These are phyloP conservation scores for Fusarium haematococcum DNA, from an alignment of 2,329 filamentous ascomycete species.

Conservation along the genomic window DNA sequence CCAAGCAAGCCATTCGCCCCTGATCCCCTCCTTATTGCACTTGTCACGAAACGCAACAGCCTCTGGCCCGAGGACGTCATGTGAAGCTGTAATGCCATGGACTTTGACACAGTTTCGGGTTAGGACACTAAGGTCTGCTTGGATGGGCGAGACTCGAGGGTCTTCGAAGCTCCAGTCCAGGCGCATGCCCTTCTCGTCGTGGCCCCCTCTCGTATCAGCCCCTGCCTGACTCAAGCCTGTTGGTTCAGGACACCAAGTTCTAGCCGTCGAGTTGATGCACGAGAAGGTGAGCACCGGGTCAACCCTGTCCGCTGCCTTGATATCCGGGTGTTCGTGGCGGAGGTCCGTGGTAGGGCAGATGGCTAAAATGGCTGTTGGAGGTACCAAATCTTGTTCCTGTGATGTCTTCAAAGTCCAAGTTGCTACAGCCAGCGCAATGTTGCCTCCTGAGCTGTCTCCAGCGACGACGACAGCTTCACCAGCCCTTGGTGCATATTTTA, in stretches of 20 bases:
- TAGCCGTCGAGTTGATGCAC: slow-evolving; percentile 40
- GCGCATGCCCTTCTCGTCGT: rapidly evolving
- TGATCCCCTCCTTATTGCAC: slow-evolving; percentile 55
- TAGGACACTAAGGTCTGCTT: slow-evolving; percentile 53
- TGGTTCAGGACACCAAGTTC: slow-evolving; percentile 38
- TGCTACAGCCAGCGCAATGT: slow-evolving; percentile 57
- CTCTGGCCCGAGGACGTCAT: slow-evolving; percentile 66
- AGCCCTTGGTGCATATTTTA: slow-evolving; percentile 52
- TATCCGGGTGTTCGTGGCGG: slow-evolving; percentile 33
- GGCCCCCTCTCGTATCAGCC: rapidly evolving
- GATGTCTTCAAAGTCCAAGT: slow-evolving; percentile 49
- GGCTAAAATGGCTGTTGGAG: slow-evolving; percentile 51
- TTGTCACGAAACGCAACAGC: slow-evolving; percentile 60
- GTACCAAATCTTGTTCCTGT: slow-evolving; percentile 28
- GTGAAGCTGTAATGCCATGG: slow-evolving; percentile 63
- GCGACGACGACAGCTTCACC: slow-evolving; percentile 59
- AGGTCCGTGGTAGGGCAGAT: slow-evolving; percentile 60
- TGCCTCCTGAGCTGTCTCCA: slow-evolving; percentile 68
- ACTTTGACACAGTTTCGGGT: slow-evolving; percentile 55
- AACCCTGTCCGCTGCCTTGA: slow-evolving; percentile 23
- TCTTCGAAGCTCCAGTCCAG: slow-evolving; percentile 49
- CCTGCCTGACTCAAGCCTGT: not conserved
- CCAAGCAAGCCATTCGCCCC: slow-evolving; percentile 69
- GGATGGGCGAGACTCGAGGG: slow-evolving; percentile 60
- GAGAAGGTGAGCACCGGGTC: slow-evolving; percentile 43